phyloP scores from a whole-genome alignment of 2,329 filamentous ascomycete species.

The Diaporthe ilicicola region DNA sequence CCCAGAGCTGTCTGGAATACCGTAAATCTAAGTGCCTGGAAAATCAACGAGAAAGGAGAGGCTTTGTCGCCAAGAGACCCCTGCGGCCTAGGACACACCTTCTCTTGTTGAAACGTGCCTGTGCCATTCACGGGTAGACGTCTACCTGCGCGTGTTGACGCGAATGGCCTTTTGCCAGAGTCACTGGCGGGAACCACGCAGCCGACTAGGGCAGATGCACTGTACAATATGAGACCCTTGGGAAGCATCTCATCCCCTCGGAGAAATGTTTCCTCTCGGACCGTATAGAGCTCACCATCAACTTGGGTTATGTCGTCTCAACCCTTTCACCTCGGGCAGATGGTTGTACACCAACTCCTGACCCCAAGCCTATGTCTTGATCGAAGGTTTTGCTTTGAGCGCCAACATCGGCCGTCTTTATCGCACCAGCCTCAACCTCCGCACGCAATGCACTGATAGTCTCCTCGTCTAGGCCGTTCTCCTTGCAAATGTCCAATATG shows the following conservation, averaged over 20 bases:
- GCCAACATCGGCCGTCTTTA: not conserved
- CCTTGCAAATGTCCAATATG: conserved; percentile 28
- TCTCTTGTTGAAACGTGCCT: not conserved
- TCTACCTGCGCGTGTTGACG: not conserved
- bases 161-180: not conserved
- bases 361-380: not conserved
- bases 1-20: not conserved
- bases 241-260: not conserved
- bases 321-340: not conserved
- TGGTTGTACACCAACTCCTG: not conserved
- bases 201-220: not conserved
- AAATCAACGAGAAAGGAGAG: not conserved
- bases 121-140: no score
- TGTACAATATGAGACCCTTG: not conserved
- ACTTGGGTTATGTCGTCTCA: no score
- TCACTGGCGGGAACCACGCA: not conserved
- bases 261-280: no score
- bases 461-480: conserved; percentile 26
- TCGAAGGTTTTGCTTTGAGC: not conserved
- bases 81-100: not conserved
- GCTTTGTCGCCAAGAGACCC: not conserved
- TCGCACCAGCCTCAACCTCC: conserved; percentile 28
- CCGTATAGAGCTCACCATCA: no score
- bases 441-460: conserved; percentile 28
- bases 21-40: no score